These are phyloP conservation scores for Acanthamoeba sp. DNA, from an alignment of 208 protist genomes.

Conservation along the genomic window DNA sequence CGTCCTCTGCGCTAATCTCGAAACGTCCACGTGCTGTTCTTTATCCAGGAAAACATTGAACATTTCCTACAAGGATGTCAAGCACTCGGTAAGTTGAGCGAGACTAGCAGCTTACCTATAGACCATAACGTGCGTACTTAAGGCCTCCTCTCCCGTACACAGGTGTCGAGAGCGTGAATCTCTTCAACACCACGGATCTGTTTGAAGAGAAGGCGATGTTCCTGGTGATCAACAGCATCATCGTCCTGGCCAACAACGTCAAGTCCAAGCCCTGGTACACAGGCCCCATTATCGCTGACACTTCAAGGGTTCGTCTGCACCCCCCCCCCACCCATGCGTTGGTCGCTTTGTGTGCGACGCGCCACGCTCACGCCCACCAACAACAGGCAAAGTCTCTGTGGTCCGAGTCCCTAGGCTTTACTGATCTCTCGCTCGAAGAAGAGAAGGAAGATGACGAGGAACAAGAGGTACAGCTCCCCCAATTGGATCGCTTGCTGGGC, in stretches of 20 bases:
- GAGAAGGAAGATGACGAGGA: constrained; percentile 35
- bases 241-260: constrained; percentile 39
- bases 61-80: neutral
- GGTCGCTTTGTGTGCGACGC: too few species aligned
- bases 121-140: neutral
- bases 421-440: neutral
- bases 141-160: neutral
- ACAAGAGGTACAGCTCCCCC: too few species aligned
- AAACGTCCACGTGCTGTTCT: neutral
- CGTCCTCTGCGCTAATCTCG: too few species aligned
- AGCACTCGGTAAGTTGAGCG: neutral
- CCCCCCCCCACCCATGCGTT: too few species aligned
- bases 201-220: constrained; percentile 39
- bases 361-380: too few species aligned
- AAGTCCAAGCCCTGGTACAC: constrained; percentile 23
- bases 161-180: constrained; percentile 23
- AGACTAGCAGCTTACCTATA: too few species aligned
- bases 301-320: neutral
- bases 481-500: neutral
- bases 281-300: neutral
- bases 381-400: constrained; percentile 16
- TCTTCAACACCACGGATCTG: constrained; percentile 37
- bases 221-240: constrained; percentile 46
- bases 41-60: constrained; percentile 23
- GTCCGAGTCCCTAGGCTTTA: constrained; percentile 27